Evolutionary conservation across 2,329 filamentous ascomycete genomes (phyloP), one percentile per base, ranked within the genome.

Genomic region (Fusarium sulawesiense): DNA sequence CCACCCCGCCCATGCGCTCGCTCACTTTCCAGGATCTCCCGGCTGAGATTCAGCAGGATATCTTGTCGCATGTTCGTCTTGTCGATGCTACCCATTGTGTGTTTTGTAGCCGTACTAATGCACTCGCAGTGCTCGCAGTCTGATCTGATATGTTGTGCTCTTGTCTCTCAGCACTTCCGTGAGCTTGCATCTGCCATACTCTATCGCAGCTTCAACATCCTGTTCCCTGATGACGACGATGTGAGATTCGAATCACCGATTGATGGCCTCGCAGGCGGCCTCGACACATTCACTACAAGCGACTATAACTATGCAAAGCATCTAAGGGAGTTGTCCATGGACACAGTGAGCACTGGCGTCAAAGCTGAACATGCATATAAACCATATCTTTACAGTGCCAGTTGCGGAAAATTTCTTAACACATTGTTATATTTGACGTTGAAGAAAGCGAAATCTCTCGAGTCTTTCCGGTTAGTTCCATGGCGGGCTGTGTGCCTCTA

Each of bases 331-430:
- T 79, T 91, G 40, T 83, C 81, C 32, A 81, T 91, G 64, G 87
- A 89, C 66, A 87, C 87, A 2, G 77, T 86, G 27, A 85, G 82
- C 65, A 80, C 82, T 12, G 87, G 86, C 11, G 76, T 80, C 55
- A 86, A 86, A 75, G 86, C 83, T n/a, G 86, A 89, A 69, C 75
- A 78, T 20, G 82, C 84, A 23, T 88, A 88, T 72, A 83, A 85
- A 57, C 79, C 83, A 2, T 89, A 89, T 67, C 79, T 85, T 10
- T 86, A 86, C 72, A 85, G 79, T 58, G 77, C 83, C 32, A 88
- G 85, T 75, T 88, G 86, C 72, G 88, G 88, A 54, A 90, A 89
- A 78, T 89, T 91, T 60, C 82, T 91, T 76, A 91, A 88, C 70
- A 89, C 87, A 1, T 76, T 91, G 44, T 76, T 91, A 8, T 82